Evolutionary conservation across 2,329 filamentous ascomycete species (phyloP).

Genomic region (Zymoseptoria pseudotritici): DNA sequence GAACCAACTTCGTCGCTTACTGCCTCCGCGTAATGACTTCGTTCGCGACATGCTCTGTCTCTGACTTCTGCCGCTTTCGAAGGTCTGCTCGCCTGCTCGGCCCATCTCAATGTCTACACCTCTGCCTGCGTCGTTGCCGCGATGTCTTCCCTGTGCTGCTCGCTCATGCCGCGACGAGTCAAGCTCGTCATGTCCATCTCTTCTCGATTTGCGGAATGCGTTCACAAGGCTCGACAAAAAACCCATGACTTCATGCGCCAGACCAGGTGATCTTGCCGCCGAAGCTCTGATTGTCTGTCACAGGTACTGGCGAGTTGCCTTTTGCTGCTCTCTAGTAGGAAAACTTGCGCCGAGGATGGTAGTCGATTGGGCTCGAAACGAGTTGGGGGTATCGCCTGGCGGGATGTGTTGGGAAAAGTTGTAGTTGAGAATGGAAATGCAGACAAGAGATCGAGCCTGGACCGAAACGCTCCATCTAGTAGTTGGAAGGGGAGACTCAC

Average conservation of each 20-base stretch:
- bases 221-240: not conserved
- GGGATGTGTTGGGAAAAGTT: not conserved
- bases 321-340: not conserved
- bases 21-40: slow-evolving; percentile 7
- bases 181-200: not conserved
- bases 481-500: not conserved
- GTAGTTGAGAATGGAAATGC: not conserved
- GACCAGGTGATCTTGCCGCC: not conserved
- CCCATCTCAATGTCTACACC: not conserved
- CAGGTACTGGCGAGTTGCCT: not conserved
- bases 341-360: not conserved
- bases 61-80: not conserved
- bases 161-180: not conserved
- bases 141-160: not conserved
- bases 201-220: not conserved
- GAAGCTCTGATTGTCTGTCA: too few species aligned
- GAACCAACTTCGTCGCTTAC: slow-evolving; percentile 22
- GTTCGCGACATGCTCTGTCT: slow-evolving; percentile 9
- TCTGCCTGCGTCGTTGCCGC: not conserved
- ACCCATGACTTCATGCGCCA: not conserved
- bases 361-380: not conserved
- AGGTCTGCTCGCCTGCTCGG: not conserved
- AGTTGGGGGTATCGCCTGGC: not conserved
- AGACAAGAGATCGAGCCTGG: not conserved
- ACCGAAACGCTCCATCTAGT: not conserved